Percentiles rank a stretch among this genome's conserved stretches.
Evolutionary conservation across 208 protist species (phyloP).

Genomic region (Acanthamoeba royreba): DNA sequence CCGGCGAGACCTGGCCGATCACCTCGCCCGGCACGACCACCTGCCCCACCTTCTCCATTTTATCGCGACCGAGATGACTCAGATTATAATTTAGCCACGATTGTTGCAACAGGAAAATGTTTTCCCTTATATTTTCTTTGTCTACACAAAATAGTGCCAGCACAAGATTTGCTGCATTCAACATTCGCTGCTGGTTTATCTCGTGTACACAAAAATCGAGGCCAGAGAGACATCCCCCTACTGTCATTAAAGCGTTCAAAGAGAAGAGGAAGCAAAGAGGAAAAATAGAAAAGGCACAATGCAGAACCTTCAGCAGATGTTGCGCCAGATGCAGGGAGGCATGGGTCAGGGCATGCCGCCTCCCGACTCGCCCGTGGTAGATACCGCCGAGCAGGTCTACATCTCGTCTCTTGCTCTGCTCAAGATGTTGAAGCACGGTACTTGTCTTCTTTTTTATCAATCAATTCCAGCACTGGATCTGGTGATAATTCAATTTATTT

Average conservation of each 20-base stretch:
- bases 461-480: no score
- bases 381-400: constrained; percentile 98
- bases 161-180: no score
- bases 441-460: no score
- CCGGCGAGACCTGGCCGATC: background rate
- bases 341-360: constrained; percentile 50
- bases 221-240: no score
- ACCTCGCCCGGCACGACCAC: constrained; percentile 19
- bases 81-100: no score
- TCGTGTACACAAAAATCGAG: no score
- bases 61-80: no score
- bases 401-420: constrained; percentile 99
- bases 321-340: constrained; percentile 46
- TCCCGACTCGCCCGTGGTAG: constrained; percentile 81
- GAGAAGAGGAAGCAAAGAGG: background rate
- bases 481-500: background rate
- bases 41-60: constrained; percentile 6
- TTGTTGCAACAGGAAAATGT: no score
- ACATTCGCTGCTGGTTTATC: no score
- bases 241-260: no score
- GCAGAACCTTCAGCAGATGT: constrained; percentile 52
- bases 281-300: background rate
- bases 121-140: background rate
- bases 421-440: constrained; percentile 99
- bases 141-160: no score